These are phyloP conservation scores for Tilletia setariae DNA, from an alignment of 1,284 basidiomycete genomes.

Conservation along the genomic window DNA sequence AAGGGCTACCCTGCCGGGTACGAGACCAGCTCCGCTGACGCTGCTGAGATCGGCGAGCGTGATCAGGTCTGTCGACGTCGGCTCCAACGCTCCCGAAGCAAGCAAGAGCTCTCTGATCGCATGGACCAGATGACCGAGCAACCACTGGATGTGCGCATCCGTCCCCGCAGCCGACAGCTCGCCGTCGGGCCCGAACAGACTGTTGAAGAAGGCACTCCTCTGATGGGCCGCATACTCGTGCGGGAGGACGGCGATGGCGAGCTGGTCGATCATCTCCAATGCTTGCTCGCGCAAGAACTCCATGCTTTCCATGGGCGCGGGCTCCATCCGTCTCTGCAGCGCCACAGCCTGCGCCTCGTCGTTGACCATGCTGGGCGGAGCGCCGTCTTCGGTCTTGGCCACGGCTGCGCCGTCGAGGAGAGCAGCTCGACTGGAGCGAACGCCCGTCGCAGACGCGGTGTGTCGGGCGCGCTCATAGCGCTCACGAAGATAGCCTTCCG, in stretches of 20 bases:
- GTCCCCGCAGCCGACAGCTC: neutral
- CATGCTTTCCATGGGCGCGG: neutral
- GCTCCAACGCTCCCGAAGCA: conserved; percentile 1
- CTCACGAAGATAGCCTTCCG: neutral
- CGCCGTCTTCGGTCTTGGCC: conserved; percentile 8
- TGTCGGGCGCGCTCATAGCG: conserved; percentile 8
- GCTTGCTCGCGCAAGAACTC: neutral
- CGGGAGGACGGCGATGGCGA: conserved; percentile 7
- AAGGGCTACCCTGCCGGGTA: neutral
- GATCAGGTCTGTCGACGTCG: neutral
- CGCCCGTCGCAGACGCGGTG: conserved; percentile 3
- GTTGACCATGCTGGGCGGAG: neutral
- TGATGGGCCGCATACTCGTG: conserved; percentile 11
- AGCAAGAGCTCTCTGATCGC: neutral
- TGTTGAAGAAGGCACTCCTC: no score
- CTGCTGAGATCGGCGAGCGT: neutral
- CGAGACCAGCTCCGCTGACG: neutral
- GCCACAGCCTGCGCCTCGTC: conserved; percentile 1
- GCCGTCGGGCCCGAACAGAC: no score
- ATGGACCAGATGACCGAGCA: neutral
- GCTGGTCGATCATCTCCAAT: conserved; percentile 7
- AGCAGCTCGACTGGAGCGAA: neutral
- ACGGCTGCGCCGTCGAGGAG: conserved; percentile 6
- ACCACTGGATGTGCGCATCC: conserved; percentile 1
- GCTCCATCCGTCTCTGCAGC: conserved; percentile 8